Conservation (phyloP, 768 basidiomycete genomes). For the Mycena epipterygia region DNA sequence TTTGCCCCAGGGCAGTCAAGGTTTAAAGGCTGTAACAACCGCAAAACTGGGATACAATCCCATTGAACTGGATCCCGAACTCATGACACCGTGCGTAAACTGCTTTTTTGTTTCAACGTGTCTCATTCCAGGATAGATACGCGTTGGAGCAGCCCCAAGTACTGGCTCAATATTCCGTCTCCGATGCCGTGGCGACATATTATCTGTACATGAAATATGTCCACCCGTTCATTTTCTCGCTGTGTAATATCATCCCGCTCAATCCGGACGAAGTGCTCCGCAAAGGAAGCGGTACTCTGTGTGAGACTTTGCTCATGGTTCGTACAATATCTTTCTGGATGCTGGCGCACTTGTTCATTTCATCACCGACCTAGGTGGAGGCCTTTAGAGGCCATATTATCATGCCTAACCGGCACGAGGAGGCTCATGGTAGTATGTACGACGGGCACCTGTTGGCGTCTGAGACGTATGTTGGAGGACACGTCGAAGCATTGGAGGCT, state of each 20-base stretch:
- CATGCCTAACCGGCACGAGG: constrained; percentile 98
- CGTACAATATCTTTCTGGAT: constrained; percentile 38
- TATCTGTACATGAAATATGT: constrained; percentile 99
- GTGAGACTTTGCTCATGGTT: constrained; percentile 98
- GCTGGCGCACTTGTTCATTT: constrained; percentile 16
- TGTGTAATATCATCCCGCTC: constrained; percentile 99
- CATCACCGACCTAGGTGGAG: constrained; percentile 78
- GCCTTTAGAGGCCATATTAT: constrained; percentile 93
- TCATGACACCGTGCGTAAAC: constrained; percentile 96
- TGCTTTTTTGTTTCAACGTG: constrained; percentile 3
- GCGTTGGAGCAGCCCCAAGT: constrained; percentile 95
- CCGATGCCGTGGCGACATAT: constrained; percentile 99
- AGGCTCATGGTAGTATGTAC: constrained; percentile 90
- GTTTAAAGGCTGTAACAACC: constrained; percentile 97
- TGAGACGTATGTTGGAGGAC: constrained; percentile 98
- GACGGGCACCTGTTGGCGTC: constrained; percentile 97
- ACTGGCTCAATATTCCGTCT: constrained; percentile 98
- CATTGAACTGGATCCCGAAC: constrained; percentile 96
- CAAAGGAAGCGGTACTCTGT: constrained; percentile 96
- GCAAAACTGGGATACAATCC: constrained; percentile 97
- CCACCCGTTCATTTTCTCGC: constrained; percentile 98
- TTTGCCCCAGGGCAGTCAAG: constrained; percentile 97
- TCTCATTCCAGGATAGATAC: constrained; percentile 70
- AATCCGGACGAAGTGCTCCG: constrained; percentile 96
- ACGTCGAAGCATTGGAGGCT: constrained; percentile 98